Conservation (phyloP, 2,329 filamentous ascomycete genomes). For the Beauveria bassiana region DNA sequence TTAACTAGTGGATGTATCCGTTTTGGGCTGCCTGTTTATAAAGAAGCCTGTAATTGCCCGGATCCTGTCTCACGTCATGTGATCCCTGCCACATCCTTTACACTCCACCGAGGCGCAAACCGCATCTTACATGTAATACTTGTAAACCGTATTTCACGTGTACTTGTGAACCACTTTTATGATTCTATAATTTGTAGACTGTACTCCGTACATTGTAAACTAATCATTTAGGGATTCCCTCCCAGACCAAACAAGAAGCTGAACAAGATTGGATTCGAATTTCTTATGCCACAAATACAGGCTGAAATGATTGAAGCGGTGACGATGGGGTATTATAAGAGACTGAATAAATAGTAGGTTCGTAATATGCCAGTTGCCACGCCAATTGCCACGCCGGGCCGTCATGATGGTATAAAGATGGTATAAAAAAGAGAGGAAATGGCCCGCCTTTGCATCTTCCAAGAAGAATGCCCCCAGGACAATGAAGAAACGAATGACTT, state of each 20-base stretch:
- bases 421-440: background rate
- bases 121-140: too few species aligned
- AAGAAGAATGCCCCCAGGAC: background rate
- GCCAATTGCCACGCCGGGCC: constrained; percentile 4
- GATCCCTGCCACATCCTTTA: too few species aligned
- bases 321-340: constrained; percentile 8
- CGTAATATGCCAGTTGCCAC: constrained; percentile 5
- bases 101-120: too few species aligned
- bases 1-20: background rate
- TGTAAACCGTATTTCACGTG: too few species aligned
- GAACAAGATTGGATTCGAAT: too few species aligned
- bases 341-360: constrained; percentile 7
- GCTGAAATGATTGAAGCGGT: background rate
- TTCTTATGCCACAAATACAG: background rate
- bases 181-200: too few species aligned
- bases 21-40: background rate
- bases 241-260: background rate
- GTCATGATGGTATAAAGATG: constrained; percentile 2
- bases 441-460: background rate
- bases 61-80: too few species aligned
- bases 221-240: background rate
- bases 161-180: too few species aligned
- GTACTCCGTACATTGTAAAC: too few species aligned
- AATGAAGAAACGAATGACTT: background rate
- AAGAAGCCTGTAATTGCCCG: background rate